Base-by-base conservation (phyloP, 108 stramenopile genomes). In the Poteriospumella lacustris region DNA sequence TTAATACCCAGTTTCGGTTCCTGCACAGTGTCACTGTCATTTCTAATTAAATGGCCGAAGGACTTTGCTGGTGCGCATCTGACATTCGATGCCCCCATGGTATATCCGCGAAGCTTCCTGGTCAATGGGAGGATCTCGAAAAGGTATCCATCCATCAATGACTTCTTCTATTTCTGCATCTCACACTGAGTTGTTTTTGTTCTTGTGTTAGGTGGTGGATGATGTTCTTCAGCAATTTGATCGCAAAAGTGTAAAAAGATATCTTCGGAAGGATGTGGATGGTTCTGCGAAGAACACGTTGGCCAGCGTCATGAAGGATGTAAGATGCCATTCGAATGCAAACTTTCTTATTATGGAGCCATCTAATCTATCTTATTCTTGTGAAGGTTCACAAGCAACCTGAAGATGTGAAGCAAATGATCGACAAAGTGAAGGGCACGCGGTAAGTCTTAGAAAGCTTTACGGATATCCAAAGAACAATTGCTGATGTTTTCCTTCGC, bases 201-300 rank as follows among this genome's bases (percentile, higher is more conserved):
- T 34, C 28, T 24, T 64, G 60, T 9, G 28, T 24, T 24, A 64
- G 60, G 31, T 64, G 28, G 36, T 64, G 5, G 60, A 64, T 64
- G 60, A 64, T 64, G 60, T 64, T 12, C 31, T 64, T 26, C 60
- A 64, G 36, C 60, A 33, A 64, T 64, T 64, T 64, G 60, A 64
- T 24, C 60, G 60, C 60, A 64, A 33, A 31, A 64, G 29, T 33
- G 36, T 64, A 3, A 19, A 33, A 33, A 3, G 31, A 24, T 64
- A 31, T 33, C 24, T 64, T 5, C 28, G 36, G 31, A 64, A 33
- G 36, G 60, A 33, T 5, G 9, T 33, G 28, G 60, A 64, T 34
- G 60, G 60, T 9, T 34, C 15, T 5, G 5, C 15, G 36, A 64
- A 64, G 60, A 12, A 5, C 36, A 3, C 15, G 33, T 31, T 31